Conservation (phyloP, 306 rosid genomes). For the Glycine latifolia region DNA sequence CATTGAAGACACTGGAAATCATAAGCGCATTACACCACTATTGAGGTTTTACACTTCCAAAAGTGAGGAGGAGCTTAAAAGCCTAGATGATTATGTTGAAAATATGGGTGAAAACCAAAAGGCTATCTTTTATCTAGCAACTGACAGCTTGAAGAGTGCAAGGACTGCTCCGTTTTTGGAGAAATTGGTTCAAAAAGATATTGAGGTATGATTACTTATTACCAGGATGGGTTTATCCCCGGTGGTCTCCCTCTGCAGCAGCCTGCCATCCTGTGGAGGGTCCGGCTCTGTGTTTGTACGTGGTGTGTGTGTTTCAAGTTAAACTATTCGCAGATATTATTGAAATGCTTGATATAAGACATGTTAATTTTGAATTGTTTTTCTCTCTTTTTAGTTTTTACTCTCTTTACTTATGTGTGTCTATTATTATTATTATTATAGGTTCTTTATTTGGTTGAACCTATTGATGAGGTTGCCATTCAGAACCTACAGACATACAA, state of each 20-base stretch:
- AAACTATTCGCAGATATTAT: neutral
- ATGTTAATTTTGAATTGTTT: slow-evolving; percentile 12
- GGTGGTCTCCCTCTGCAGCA: slow-evolving; percentile 10
- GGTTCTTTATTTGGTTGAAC: slow-evolving; percentile 94
- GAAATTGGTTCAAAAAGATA: slow-evolving; percentile 86
- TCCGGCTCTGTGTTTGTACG: neutral
- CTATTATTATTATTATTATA: slow-evolving; percentile 49
- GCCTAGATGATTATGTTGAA: slow-evolving; percentile 93
- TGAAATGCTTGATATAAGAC: neutral
- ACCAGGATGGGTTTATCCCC: neutral
- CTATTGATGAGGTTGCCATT: slow-evolving; percentile 97
- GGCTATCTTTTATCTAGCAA: slow-evolving; percentile 91
- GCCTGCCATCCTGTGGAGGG: neutral
- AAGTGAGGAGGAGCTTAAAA: slow-evolving; percentile 85
- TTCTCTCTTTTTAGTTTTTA: neutral
- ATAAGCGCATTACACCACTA: slow-evolving; percentile 92
- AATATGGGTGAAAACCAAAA: slow-evolving; percentile 96
- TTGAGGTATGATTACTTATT: slow-evolving; percentile 69
- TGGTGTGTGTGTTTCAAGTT: neutral
- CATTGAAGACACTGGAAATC: slow-evolving; percentile 92
- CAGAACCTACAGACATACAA: slow-evolving; percentile 96
- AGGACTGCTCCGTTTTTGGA: slow-evolving; percentile 95
- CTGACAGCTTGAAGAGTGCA: slow-evolving; percentile 98
- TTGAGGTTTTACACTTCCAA: slow-evolving; percentile 92
- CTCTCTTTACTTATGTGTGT: slow-evolving; percentile 1